Evolutionary conservation across 345 rosid genomes (phyloP).

Genomic region (Arabidopsis thaliana): DNA sequence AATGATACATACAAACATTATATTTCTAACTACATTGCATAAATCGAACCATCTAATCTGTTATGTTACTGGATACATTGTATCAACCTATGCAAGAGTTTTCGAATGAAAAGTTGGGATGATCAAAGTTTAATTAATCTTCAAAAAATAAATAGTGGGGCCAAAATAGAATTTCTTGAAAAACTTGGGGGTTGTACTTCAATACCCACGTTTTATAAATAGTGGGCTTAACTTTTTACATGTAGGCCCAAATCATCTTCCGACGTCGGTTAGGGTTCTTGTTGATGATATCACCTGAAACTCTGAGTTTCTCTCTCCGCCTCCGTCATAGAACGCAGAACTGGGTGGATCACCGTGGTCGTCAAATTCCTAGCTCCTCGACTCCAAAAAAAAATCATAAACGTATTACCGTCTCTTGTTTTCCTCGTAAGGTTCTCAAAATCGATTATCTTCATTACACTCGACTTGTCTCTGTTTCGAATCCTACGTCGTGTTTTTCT

Average conservation of each 20-base stretch:
- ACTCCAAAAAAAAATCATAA: not conserved
- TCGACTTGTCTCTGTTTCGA: conserved; percentile 3
- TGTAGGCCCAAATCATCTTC: conserved; percentile 15
- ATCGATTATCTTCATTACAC: not conserved
- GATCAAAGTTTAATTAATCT: not conserved
- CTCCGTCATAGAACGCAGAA: conserved; percentile 15
- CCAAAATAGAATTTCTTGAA: not conserved
- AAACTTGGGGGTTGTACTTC: not conserved
- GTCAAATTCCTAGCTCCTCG: not conserved
- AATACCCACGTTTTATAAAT: not conserved
- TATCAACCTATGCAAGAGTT: not conserved
- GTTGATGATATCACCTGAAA: conserved; percentile 1
- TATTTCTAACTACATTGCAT: not conserved
- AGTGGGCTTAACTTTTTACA: conserved; percentile 14
- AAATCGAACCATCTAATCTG: not conserved
- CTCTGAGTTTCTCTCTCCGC: not conserved
- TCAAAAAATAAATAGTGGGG: not conserved
- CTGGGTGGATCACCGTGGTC: not conserved
- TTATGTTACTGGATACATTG: not conserved
- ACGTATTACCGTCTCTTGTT: not conserved
- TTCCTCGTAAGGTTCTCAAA: conserved; percentile 1
- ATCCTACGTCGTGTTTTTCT: not conserved
- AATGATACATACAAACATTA: not conserved
- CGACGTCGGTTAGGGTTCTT: conserved; percentile 37
- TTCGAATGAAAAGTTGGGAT: not conserved